phyloP scores from a whole-genome alignment of 2,329 filamentous ascomycete genomes.

The Gnomoniopsis sp. region DNA sequence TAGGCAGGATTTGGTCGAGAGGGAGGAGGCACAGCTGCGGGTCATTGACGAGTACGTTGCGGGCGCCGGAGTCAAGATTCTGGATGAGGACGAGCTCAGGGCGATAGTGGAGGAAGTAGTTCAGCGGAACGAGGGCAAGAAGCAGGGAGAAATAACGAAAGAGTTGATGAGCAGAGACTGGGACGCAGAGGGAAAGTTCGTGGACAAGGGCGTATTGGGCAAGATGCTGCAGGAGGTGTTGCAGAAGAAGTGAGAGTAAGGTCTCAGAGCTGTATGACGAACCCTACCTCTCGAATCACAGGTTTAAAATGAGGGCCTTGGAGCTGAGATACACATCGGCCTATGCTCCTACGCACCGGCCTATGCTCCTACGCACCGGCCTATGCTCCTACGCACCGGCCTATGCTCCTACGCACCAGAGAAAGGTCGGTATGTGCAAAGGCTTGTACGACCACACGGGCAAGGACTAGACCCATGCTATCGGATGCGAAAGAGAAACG shows the following conservation, averaged over 20 bases:
- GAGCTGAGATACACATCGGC: background rate
- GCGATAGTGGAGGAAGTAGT: slow-evolving; percentile 49
- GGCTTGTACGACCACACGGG: slow-evolving; percentile 4
- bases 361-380: no score
- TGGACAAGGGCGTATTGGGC: slow-evolving; percentile 60
- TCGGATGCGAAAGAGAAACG: background rate
- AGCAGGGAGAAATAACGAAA: slow-evolving; percentile 30
- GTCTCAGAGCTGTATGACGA: background rate
- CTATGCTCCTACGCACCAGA: background rate
- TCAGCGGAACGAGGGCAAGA: slow-evolving; percentile 38
- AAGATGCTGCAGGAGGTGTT: slow-evolving; percentile 56
- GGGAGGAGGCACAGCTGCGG: slow-evolving; percentile 63
- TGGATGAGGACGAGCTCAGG: slow-evolving; percentile 58
- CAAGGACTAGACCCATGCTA: background rate
- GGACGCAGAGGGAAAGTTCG: slow-evolving; percentile 60
- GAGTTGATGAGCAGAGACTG: slow-evolving; percentile 40
- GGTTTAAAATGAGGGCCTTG: no score
- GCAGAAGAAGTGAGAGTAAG: background rate
- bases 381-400: no score
- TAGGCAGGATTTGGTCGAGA: slow-evolving; percentile 65
- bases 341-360: no score
- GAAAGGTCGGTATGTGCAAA: slow-evolving; percentile 6
- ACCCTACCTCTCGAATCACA: background rate
- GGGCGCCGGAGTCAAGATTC: slow-evolving; percentile 54
- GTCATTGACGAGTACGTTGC: slow-evolving; percentile 65